Evolutionary conservation across 352 stramenopile species (phyloP), one percentile per base, ranked within the genome.

Genomic region (Proteromonas lacertae): DNA sequence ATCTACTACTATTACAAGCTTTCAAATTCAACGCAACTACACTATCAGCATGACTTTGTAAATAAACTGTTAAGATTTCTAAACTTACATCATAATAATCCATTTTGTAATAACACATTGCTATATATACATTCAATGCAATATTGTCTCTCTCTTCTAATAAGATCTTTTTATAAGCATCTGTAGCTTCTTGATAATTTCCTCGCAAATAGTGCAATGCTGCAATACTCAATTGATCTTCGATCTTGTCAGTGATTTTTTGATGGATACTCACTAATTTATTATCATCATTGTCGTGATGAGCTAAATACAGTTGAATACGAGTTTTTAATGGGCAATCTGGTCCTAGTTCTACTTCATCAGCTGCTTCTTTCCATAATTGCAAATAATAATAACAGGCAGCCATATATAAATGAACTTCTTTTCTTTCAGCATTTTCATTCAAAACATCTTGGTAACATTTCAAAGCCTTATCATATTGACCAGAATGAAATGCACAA

Each of bases 101-200:
- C 35, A 91, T 66, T 44, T 92, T 92, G 71, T 92, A 93, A 52
- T 92, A 91, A 46, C 74, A 92, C 72, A 92, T 90, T 36, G 80
- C 78, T n/a, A 92, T 69, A 47, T 92, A 93, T 25, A 93, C 75
- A 49, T 93, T 90, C 5, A 93, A 59, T 21, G 78, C 78, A 12
- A 92, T 64, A 41, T 90, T 69, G 34, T 92, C 76, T n/a, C 69
- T 59, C 47, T 92, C 77, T 45, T 90, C 70, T 2, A 88, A 56
- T 38, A 93, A 47, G 5, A 93, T 53, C 0, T 66, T 56, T 46
- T 92, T 92, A 69, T 91, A 93, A 29, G 91, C 83, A 47, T 91
- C 73, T 0, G 69, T 87, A 9, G 76, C 45, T 35, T 84, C 71
- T 38, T 89, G 70, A 52, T 80, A 91, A 41, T 90, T 73, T 41